Evolutionary conservation across 2,329 filamentous ascomycete genomes (phyloP).

Genomic region (Macrophomina tecta): DNA sequence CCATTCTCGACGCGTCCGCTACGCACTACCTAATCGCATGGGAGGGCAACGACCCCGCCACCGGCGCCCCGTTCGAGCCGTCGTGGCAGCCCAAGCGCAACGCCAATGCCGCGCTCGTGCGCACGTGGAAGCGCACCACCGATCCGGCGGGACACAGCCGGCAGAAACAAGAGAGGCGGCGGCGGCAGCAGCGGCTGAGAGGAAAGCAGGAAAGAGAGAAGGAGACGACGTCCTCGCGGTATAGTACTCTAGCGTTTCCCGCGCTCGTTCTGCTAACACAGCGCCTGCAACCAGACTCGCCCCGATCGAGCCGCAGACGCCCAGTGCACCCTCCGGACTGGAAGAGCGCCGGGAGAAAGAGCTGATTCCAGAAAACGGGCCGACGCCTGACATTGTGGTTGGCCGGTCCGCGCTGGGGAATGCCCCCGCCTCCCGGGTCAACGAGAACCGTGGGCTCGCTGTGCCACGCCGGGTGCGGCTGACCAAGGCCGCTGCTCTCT

Average conservation of each 20-base stretch:
- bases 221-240: not conserved
- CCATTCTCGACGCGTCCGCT: conserved; percentile 41
- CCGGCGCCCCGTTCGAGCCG: conserved; percentile 56
- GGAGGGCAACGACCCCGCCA: conserved; percentile 55
- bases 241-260: not conserved
- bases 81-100: conserved; percentile 57
- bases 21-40: conserved; percentile 62
- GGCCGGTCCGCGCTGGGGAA: not conserved
- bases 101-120: conserved; percentile 43
- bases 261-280: not conserved
- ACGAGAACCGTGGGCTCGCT: not conserved
- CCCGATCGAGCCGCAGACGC: not conserved
- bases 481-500: not conserved
- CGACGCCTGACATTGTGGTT: not conserved
- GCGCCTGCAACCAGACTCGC: not conserved
- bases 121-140: conserved; percentile 39
- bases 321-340: not conserved
- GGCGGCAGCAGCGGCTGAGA: not conserved
- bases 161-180: not conserved
- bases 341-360: not conserved
- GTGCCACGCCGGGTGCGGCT: not conserved
- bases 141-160: not conserved
- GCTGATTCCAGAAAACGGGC: not conserved
- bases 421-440: not conserved
- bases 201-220: not conserved